Base-by-base conservation (phyloP, 345 rosid genomes). In the Cardamine occulta region DNA sequence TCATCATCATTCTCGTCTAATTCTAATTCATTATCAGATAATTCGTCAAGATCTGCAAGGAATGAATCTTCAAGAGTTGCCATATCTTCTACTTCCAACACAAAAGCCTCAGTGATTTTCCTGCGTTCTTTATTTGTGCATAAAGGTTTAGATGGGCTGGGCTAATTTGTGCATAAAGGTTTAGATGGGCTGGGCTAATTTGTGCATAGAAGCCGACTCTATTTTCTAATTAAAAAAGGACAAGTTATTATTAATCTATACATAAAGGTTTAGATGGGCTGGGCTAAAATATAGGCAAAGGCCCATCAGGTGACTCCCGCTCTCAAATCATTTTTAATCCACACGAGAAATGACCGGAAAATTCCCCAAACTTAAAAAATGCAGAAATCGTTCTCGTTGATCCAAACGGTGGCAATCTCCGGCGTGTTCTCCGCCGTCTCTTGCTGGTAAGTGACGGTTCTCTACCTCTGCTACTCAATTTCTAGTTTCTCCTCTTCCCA, bases 371-470 rank as follows among this genome's bases (percentile, higher is more conserved):
- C 6, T 0, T 39, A 4, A 60, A 56, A 35, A 9, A 89, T 87
- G 97, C 86, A 74, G 81, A 90, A 83, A 84, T 45, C 84, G 28
- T 86, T 95, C 79, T 84, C 86, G 69, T 79, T 93, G 54, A 63
- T 95, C 48, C 99, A 89, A 68, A 90, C 97, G 21, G 71, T 95
- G 40, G 87, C 86, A 52, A 82, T 94, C 15, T 89, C 96, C 14
- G 94, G 88, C 59, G 83, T 81, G 14, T 95, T 95, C 91, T 93
- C 97, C 53, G 97, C 96, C 74, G 77, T 93, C 45, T 83, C 97
- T 54, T 82, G 70, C 81, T 87, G 96, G 97, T 91, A 57, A 81
- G 15, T 23, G 10, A 32, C 31, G n/a, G n/a, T n/a, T 56, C 42
- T 12, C 11, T 17, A 32, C 45, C 71, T 62, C 55, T 0, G 19